Conservation (phyloP, 768 basidiomycete species). For the Pisolithus sp. region DNA sequence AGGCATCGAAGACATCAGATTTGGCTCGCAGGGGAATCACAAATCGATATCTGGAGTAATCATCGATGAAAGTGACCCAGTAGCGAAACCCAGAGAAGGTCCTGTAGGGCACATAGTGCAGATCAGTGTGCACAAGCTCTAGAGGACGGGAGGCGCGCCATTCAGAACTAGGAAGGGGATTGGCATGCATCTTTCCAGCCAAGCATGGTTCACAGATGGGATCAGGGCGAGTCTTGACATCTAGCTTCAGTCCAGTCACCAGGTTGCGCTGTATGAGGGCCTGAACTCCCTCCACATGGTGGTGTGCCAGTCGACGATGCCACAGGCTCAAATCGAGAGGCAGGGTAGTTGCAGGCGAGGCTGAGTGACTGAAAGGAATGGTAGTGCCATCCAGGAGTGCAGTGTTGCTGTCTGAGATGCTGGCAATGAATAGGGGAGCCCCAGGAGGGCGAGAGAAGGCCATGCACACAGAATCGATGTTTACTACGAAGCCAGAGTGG, state of each 20-base stretch:
- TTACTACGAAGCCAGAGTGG: conserved; percentile 1
- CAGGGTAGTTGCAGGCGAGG: background rate
- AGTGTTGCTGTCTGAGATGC: background rate
- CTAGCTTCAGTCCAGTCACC: conserved; percentile 11
- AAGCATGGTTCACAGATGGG: conserved; percentile 17
- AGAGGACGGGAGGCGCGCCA: conserved; percentile 7
- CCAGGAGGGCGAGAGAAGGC: background rate
- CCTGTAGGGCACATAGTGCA: conserved; percentile 7
- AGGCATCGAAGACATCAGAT: conserved; percentile 16
- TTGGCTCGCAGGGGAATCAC: conserved; percentile 15
- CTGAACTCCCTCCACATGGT: conserved; percentile 5
- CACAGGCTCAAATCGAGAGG: conserved; percentile 14
- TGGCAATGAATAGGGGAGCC: conserved; percentile 5
- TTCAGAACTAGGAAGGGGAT: conserved; percentile 12
- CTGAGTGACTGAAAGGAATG: conserved; percentile 1
- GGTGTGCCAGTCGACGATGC: conserved; percentile 19
- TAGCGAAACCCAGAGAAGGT: conserved; percentile 5
- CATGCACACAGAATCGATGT: conserved; percentile 1
- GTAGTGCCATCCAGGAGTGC: conserved; percentile 17
- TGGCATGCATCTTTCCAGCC: conserved; percentile 16
- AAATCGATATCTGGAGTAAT: conserved; percentile 11
- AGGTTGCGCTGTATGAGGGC: conserved; percentile 4
- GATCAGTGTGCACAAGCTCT: conserved; percentile 20
- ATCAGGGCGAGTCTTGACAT: conserved; percentile 1
- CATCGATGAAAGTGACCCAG: conserved; percentile 10